phyloP scores from a whole-genome alignment of 148 eudicot genomes.

The Beta vulgaris region DNA sequence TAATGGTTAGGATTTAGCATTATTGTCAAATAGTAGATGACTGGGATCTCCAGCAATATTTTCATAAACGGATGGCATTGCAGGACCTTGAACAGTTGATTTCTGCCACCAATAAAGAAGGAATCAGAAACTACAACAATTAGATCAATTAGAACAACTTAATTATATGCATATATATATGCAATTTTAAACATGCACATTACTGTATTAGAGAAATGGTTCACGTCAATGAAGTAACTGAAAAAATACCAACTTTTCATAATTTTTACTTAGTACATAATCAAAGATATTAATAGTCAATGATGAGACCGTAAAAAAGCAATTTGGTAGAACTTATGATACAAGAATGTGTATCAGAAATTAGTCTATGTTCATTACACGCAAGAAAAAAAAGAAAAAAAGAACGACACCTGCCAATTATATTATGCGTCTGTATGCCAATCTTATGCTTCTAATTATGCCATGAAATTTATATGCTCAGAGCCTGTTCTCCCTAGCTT shows the following conservation, averaged over 20 bases:
- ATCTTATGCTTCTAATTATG: background rate
- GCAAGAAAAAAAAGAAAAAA: background rate
- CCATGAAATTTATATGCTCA: background rate
- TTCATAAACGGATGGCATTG: conserved; percentile 23
- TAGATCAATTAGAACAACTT: too few species aligned
- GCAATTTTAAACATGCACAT: background rate
- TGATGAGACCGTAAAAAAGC: too few species aligned
- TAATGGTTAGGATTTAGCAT: conserved; percentile 30
- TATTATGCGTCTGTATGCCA: background rate
- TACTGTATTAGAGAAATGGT: too few species aligned
- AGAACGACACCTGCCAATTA: background rate
- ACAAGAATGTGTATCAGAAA: background rate
- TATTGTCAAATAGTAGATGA: conserved; percentile 26
- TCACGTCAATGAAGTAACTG: too few species aligned
- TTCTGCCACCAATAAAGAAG: conserved; percentile 20
- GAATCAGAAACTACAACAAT: background rate
- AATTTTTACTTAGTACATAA: too few species aligned
- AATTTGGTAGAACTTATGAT: too few species aligned
- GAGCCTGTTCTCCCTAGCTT: too few species aligned
- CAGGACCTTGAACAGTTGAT: conserved; percentile 16
- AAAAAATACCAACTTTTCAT: too few species aligned
- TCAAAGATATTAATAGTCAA: too few species aligned
- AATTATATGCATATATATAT: too few species aligned
- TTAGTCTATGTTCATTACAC: background rate
- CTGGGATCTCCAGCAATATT: conserved; percentile 24